Percentiles rank a stretch among this genome's conserved stretches.
Conservation (phyloP, 176 grass and related monocot genomes). For the Raddia distichophylla region DNA sequence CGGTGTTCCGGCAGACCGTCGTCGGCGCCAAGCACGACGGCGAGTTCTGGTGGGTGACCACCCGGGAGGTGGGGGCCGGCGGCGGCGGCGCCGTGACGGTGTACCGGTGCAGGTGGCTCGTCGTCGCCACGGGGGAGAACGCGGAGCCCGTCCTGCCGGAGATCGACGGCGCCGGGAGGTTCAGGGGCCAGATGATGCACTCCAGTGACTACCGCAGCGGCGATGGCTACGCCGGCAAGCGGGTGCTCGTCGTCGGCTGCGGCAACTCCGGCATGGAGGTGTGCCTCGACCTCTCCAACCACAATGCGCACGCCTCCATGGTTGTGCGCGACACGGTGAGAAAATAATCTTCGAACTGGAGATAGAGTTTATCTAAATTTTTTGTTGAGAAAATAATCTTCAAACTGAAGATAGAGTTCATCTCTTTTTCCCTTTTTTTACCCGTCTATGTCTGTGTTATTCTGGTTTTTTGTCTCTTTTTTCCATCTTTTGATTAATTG, state of each 20-base stretch:
- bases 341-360: background rate
- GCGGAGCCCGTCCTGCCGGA: slow-evolving; percentile 70
- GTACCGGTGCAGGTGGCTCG: slow-evolving; percentile 69
- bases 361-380: background rate
- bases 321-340: slow-evolving; percentile 84
- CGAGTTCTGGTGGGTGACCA: slow-evolving; percentile 59
- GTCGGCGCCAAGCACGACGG: slow-evolving; percentile 67
- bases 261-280: slow-evolving; percentile 97
- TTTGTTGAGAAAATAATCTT: slow-evolving; percentile 31
- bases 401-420: background rate
- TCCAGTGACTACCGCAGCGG: slow-evolving; percentile 74
- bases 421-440: background rate
- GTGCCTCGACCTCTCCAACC: slow-evolving; percentile 70
- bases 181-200: slow-evolving; percentile 63
- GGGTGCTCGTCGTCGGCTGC: slow-evolving; percentile 80
- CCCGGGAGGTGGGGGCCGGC: slow-evolving; percentile 27
- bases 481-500: background rate
- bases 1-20: slow-evolving; percentile 51
- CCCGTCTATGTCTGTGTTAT: background rate
- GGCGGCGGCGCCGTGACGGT: slow-evolving; percentile 24
- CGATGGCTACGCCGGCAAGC: slow-evolving; percentile 51
- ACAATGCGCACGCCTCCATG: slow-evolving; percentile 73
- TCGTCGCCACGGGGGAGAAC: slow-evolving; percentile 92
- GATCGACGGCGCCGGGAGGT: slow-evolving; percentile 58
- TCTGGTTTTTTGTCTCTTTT: background rate